Evolutionary conservation across 1,284 basidiomycete genomes (phyloP).

Genomic region (Cerrena zonata): DNA sequence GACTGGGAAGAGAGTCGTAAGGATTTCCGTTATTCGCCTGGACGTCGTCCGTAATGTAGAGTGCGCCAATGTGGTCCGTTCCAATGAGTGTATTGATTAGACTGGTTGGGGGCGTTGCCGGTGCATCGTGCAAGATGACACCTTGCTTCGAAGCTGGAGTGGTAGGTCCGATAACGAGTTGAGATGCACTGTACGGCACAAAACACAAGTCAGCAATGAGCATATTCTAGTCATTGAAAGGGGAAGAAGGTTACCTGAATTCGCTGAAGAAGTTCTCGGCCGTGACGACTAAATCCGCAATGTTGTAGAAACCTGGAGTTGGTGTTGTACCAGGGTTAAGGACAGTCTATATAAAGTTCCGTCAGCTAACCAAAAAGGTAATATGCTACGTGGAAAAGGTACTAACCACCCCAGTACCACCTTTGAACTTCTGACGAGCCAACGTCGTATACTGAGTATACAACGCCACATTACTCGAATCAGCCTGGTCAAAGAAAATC

Average conservation of each 20-base stretch:
- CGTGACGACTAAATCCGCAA: constrained; percentile 22
- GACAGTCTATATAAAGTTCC: constrained; percentile 11
- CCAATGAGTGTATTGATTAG: constrained; percentile 30
- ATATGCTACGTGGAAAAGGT: neutral
- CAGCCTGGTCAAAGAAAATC: constrained; percentile 36
- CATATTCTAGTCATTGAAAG: neutral
- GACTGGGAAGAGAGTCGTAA: constrained; percentile 19
- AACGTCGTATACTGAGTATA: constrained; percentile 15
- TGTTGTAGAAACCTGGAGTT: constrained; percentile 15
- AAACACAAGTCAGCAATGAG: too few species aligned
- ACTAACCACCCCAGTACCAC: constrained; percentile 14
- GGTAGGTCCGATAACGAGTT: constrained; percentile 15
- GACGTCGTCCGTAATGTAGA: constrained; percentile 33
- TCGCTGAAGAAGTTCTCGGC: constrained; percentile 19
- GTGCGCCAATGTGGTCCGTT: constrained; percentile 31
- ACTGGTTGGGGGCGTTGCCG: constrained; percentile 28
- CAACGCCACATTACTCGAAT: constrained; percentile 11
- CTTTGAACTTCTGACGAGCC: constrained; percentile 11
- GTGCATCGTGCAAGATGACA: constrained; percentile 22
- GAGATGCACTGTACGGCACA: constrained; percentile 12
- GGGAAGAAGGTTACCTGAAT: constrained; percentile 16
- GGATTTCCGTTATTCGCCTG: constrained; percentile 18
- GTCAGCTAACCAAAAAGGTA: neutral
- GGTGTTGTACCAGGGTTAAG: constrained; percentile 20
- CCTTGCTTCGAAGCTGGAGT: constrained; percentile 23